Base-by-base conservation (phyloP, 2,329 filamentous ascomycete species). In the Arthrobotrys iridis region DNA sequence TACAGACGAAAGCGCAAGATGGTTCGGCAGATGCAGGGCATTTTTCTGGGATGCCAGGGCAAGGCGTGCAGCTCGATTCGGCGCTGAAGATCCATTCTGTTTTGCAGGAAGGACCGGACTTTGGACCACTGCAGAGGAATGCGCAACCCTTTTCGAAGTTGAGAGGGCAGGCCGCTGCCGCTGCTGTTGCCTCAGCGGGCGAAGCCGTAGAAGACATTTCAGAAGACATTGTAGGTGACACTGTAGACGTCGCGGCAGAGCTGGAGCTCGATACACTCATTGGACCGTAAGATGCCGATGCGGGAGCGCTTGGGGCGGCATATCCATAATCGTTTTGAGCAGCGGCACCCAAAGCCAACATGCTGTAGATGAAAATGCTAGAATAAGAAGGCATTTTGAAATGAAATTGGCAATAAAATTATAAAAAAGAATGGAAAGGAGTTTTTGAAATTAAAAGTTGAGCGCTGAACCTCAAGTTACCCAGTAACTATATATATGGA, bases 61-160 rank as follows among this genome's bases (percentile, higher is more conserved):
- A 63, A 4, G 45, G 43, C n/a, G 41, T 63, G 30, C 59, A 63
- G 41, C 18, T 48, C 15, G 59, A 40, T 15, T 48, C 26, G 5
- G 10, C 18, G 28, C 30, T 46, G 43, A 24, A 63, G n/a, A 11
- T 50, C 59, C 59, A 63, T 13, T 46, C 30, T 40, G 59, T 63
- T 26, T 46, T 20, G 13, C 59, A 63, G 11, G 59, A 15, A 26
- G 43, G 59, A 0, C 26, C 8, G 15, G 15, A 6, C 11, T 46
- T 48, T 3, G 59, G 59, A 13, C 59, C 59, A 15, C 59, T 26
- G 30, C 59, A 63, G 43, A 63, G 43, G 43, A 63, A 63, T 35
- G 43, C 41, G 10, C 59, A 63, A n/a, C 20, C 33, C 5, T n/a
- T 46, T 15, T 63, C 33, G 59, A 48, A 63, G 3, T 15, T 40